Conservation (phyloP, 208 protist genomes). For the Acanthamoeba triangularis region DNA sequence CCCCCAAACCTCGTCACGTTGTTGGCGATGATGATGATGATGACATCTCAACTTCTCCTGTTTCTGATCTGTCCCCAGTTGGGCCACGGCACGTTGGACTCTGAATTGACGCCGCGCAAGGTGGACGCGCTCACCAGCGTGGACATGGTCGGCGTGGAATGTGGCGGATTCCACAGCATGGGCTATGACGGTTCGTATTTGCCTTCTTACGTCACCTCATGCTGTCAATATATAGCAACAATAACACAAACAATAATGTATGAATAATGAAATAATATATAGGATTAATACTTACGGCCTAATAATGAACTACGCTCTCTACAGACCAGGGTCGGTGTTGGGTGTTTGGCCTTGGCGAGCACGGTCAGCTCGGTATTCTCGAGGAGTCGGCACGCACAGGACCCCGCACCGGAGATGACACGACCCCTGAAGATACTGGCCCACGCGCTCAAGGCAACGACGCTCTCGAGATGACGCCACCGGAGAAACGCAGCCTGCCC, state of each 20-base stretch:
- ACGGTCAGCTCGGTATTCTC: background rate
- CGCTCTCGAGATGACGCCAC: background rate
- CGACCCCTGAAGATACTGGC: background rate
- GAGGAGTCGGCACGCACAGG: background rate
- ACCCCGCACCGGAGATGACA: background rate
- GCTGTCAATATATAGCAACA: no score
- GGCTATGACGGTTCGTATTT: background rate
- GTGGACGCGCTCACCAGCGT: background rate
- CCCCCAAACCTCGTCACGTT: background rate
- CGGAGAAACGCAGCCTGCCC: conserved; percentile 10
- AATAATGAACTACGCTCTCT: no score
- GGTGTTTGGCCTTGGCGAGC: conserved; percentile 19
- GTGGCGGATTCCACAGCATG: conserved; percentile 13
- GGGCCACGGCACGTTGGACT: background rate
- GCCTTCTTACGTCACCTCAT: no score
- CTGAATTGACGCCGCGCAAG: background rate
- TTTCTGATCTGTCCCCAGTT: background rate
- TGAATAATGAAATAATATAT: no score
- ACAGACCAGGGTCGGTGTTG: conserved; percentile 15
- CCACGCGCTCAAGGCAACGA: background rate
- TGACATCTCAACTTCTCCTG: background rate
- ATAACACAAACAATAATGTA: no score
- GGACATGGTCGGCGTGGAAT: background rate
- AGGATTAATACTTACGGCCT: no score
- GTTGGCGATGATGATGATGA: background rate